Base-by-base conservation (phyloP, 2,329 filamentous ascomycete genomes). In the Aspergillus ochraceoroseus region DNA sequence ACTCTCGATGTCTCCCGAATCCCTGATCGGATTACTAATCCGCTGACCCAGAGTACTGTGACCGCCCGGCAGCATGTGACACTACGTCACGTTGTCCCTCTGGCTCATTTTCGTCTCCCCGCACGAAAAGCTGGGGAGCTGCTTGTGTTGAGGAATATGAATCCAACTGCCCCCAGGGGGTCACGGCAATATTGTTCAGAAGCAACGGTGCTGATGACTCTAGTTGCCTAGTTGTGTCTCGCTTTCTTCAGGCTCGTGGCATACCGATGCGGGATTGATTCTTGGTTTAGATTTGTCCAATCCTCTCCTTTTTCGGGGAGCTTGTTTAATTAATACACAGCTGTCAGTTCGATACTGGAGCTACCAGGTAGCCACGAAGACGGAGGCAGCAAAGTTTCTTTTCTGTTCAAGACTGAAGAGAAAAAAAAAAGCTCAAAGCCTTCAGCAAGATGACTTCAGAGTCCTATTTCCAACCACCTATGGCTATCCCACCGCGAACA, bases 21-120 rank as follows among this genome's bases (percentile, higher is more conserved):
- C n/a, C n/a, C n/a, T n/a, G n/a, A n/a, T n/a, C n/a, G n/a, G n/a
- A n/a, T n/a, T n/a, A n/a, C n/a, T n/a, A n/a, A n/a, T n/a, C n/a
- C n/a, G n/a, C n/a, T n/a, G n/a, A n/a, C n/a, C n/a, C n/a, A n/a
- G 2, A n/a, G 35, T 43, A 35, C 42, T 35, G 43, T 46, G 43
- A 46, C 29, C n/a, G 15, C 15, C 30, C 25, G 12, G 9, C 15
- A 14, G 31, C 43, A 46, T 46, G 43, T 46, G 43, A 46, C 27
- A 42, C 38, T 46, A 46, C 43, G 43, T 46, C 43, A 46, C 38
- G 38, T 46, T 42, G 35, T 33, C 11, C 38, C 43, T 35, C 19
- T 30, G 30, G 15, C 29, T 36, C 32, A 17, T 41, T 45, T 41
- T 41, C 27, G 31, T 41, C 29, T 35, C 41, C 41, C 41, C 41